Evolutionary conservation across 202 grass and related monocot genomes (phyloP), one percentile per base, ranked within the genome.

Genomic region (Schoenoplectus triqueter): DNA sequence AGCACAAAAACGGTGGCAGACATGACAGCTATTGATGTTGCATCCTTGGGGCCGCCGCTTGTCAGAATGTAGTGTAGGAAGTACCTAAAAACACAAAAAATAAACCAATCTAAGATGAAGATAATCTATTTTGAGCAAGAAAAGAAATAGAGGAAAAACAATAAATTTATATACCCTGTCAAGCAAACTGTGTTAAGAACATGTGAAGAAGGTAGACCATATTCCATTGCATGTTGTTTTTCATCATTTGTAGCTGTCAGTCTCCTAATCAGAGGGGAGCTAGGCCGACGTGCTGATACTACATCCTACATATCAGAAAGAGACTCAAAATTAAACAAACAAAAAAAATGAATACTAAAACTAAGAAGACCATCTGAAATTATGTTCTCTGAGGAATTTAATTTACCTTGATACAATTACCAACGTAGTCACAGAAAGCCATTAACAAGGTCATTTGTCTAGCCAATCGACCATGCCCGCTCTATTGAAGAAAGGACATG

Each of bases 171-270:
- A 78, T 96, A 99, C 96, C 96, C 96, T 45, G 87, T 92, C 57
- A 99, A 72, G 40, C 96, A 99, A 78, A 99, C 89, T 66, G 93
- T 99, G 17, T 96, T 99, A 59, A 99, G 91, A 64, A 90, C 86
- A 42, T 99, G 96, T 0, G 96, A 99, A n/a, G 96, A 99, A 80
- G 96, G 93, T 13, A 99, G 84, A 39, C 96, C 96, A 85, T 96
- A 99, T 78, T 99, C 96, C 96, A 96, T 94, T 59, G 93, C 96
- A 44, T 99, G 92, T 84, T 96, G 91, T 84, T 99, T 94, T 87
- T 99, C 96, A 80, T 99, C 96, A 79, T 86, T 63, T 6, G 96
- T 96, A 60, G 87, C 86, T 15, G 96, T 94, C 2, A 99, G 86
- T 79, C 91, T 94, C 90, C 96, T 92, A 50, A 99, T 91, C 18